Conservation (phyloP, 108 stramenopile species). For the Stephanodiscus minutulus region DNA sequence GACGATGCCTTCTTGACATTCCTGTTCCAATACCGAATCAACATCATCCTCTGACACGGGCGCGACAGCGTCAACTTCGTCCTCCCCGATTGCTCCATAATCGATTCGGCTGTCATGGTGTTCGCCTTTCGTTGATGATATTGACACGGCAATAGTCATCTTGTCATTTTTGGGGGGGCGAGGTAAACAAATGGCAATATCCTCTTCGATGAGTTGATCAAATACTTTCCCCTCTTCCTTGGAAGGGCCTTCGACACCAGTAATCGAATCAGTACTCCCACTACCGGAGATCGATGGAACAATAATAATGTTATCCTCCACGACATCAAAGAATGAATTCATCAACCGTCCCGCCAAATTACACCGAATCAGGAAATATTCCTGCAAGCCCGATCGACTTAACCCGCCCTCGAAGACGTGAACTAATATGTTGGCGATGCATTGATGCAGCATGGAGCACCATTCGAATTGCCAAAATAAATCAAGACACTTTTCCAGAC, state of each 20-base stretch:
- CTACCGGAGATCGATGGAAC: background rate
- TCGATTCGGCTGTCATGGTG: background rate
- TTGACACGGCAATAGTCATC: conserved; percentile 14
- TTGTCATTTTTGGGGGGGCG: conserved; percentile 1
- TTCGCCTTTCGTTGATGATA: conserved; percentile 36
- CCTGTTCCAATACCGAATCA: conserved; percentile 65
- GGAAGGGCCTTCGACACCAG: background rate
- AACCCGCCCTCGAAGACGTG: conserved; percentile 88
- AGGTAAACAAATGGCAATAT: background rate
- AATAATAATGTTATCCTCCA: background rate
- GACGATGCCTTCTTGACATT: conserved; percentile 25
- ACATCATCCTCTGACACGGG: conserved; percentile 78
- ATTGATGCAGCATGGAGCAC: conserved; percentile 95
- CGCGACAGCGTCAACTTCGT: conserved; percentile 32
- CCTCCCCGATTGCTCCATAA: conserved; percentile 14
- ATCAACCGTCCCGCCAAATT: conserved; percentile 84
- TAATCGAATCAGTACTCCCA: background rate
- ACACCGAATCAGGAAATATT: conserved; percentile 79
- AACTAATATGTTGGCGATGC: conserved; percentile 90
- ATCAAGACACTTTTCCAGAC: conserved; percentile 82
- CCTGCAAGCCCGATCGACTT: conserved; percentile 74
- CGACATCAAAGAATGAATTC: conserved; percentile 67
- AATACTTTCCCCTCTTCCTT: background rate
- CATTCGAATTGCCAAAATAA: conserved; percentile 95
- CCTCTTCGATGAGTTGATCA: conserved; percentile 9